Percentiles rank a stretch among this genome's conserved stretches.
Evolutionary conservation across 2,329 filamentous ascomycete species (phyloP).

Genomic region (Penicillium sp.): DNA sequence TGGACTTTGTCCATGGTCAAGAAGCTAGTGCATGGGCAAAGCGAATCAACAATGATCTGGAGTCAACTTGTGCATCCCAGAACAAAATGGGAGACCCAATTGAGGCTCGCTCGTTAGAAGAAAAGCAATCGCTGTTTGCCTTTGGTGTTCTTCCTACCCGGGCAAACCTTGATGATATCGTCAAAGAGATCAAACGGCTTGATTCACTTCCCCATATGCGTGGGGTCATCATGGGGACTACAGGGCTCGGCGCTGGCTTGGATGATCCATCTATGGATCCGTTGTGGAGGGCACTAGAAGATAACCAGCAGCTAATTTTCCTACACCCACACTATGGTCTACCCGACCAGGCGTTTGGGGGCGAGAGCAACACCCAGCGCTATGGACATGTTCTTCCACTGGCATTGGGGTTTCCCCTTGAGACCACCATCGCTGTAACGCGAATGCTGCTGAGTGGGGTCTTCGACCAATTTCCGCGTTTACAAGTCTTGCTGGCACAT

Average conservation of each 20-base stretch:
- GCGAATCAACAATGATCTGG: conserved; percentile 71
- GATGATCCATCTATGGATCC: conserved; percentile 70
- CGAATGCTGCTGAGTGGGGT: conserved; percentile 83
- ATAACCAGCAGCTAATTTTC: conserved; percentile 63
- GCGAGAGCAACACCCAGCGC: conserved; percentile 58
- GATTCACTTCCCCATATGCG: conserved; percentile 60
- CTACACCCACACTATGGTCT: conserved; percentile 90
- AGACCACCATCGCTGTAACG: conserved; percentile 84
- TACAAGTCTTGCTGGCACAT: conserved; percentile 77
- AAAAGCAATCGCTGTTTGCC: conserved; percentile 67
- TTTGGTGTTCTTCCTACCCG: conserved; percentile 78
- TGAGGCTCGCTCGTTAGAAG: conserved; percentile 23
- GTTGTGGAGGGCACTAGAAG: conserved; percentile 64
- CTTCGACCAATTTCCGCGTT: conserved; percentile 65
- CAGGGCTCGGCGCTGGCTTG: conserved; percentile 70
- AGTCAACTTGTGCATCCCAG: conserved; percentile 58
- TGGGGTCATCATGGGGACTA: conserved; percentile 84
- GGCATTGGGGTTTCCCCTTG: conserved; percentile 80
- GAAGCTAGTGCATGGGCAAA: conserved; percentile 60
- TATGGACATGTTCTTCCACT: conserved; percentile 86
- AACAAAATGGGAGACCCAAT: conserved; percentile 25
- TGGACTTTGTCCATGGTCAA: conserved; percentile 66
- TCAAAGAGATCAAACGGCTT: conserved; percentile 58
- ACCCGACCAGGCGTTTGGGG: conserved; percentile 73
- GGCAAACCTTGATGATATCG: conserved; percentile 57